Base-by-base conservation (phyloP, 306 rosid genomes). In the Castanea sativa region DNA sequence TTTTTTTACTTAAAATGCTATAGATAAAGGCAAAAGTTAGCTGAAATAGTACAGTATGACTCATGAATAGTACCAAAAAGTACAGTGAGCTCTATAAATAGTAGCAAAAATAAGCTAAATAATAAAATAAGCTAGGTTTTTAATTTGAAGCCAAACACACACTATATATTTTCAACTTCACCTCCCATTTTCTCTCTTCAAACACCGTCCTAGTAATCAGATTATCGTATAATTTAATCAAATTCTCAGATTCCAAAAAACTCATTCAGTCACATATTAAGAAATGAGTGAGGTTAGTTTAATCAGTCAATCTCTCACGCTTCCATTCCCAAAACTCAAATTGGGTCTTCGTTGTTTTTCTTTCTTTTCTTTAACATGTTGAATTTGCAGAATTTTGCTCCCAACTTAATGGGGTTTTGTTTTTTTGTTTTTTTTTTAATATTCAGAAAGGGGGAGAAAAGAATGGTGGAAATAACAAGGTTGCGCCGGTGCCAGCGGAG, bases 261-360 rank as follows among this genome's bases (percentile, higher is more conserved):
- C 51, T 43, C 51, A 43, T 33, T 73, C 32, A 41, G 3, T 51
- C 20, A 4, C 19, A 6, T 68, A n/a, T 9, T 73, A 77, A 81
- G 76, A 76, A 56, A 89, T 92, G 97, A 94, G 89, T 14, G 88
- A 85, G 92, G 97, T 92, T 23, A 79, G 92, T 80, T 7, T 13
- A 7, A 33, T 33, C 38, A 33, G 1, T 33, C 38, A 49, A 2
- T 56, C 69, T 30, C 11, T 29, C n/a, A 4, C 45, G 3, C 21
- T 70, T 70, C 55, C 19, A 14, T 33, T 6, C 19, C 45, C 52
- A 67, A 35, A 35, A 35, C 41, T 35, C 41, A 35, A 35, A 1
- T 33, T 35, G 7, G 41, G 41, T 35, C 5, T 41, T n/a, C 1
- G 16, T 9, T 20, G 45, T n/a, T 43, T 59, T 59, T 58, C 13